Conservation (phyloP, 495 filamentous ascomycete genomes). For the Penicillium dipodomyicola region DNA sequence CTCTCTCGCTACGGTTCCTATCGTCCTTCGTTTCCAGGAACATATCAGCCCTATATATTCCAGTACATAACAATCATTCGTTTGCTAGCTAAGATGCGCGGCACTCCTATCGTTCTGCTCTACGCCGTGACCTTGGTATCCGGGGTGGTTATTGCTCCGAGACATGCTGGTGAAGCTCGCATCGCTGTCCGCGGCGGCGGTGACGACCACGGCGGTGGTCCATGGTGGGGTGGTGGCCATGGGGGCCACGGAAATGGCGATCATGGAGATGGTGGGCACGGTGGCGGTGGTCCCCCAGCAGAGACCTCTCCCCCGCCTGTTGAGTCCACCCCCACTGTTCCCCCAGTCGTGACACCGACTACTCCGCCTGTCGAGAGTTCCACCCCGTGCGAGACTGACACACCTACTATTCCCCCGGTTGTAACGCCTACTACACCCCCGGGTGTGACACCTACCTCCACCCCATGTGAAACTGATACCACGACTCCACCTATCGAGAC, state of each 20-base stretch:
- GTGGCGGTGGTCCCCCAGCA: background rate
- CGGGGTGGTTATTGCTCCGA: constrained; percentile 17
- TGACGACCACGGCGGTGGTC: constrained; percentile 8
- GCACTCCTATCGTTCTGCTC: constrained; percentile 21
- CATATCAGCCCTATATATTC: constrained; percentile 4
- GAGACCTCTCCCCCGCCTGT: constrained; percentile 14
- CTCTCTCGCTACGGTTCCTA: constrained; percentile 32
- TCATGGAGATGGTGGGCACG: constrained; percentile 2
- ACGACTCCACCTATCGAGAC: constrained; percentile 5
- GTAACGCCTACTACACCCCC: constrained; percentile 5
- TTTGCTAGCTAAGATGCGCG: constrained; percentile 24
- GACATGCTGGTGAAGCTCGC: constrained; percentile 13
- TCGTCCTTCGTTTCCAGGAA: constrained; percentile 17
- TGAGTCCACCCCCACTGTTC: background rate
- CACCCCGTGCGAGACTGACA: constrained; percentile 11
- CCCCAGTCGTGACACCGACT: too few relatives aligned
- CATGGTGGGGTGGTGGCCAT: constrained; percentile 3
- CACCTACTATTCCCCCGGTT: constrained; percentile 9
- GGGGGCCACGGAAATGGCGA: constrained; percentile 4
- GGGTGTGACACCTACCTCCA: constrained; percentile 8
- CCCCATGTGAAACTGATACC: constrained; percentile 17
- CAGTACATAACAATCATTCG: constrained; percentile 8
- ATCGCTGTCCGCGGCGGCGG: constrained; percentile 17
- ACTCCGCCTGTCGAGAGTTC: constrained; percentile 4
- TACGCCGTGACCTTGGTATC: constrained; percentile 24